Conservation (phyloP, 306 rosid species). For the Arachis hypogaea region DNA sequence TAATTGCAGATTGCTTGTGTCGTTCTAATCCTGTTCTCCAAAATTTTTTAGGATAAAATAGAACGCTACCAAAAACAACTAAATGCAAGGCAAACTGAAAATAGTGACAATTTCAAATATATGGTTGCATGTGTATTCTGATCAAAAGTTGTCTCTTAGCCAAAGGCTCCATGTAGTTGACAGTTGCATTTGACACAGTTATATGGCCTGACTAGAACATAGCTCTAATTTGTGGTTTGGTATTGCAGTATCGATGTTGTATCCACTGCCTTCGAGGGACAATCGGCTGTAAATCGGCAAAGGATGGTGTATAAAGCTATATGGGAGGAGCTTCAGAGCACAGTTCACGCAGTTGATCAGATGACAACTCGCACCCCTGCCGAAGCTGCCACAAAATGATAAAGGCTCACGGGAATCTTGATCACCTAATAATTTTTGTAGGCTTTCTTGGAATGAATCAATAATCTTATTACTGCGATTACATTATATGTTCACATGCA, state of each 20-base stretch:
- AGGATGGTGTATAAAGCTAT: constrained; percentile 97
- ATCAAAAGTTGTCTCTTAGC: not conserved
- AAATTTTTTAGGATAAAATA: constrained; percentile 30
- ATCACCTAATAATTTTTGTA: constrained; percentile 28
- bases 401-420: not conserved
- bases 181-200: constrained; percentile 28
- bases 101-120: not conserved
- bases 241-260: constrained; percentile 76
- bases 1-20: not conserved
- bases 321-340: constrained; percentile 96
- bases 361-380: constrained; percentile 88
- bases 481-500: constrained; percentile 21
- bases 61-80: not conserved
- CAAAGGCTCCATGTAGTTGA: constrained; percentile 22
- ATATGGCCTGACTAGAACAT: constrained; percentile 22
- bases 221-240: constrained; percentile 24
- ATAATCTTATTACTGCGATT: constrained; percentile 9
- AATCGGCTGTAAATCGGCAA: constrained; percentile 91
- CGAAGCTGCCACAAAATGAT: constrained; percentile 60
- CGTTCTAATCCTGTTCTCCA: not conserved
- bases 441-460: constrained; percentile 22
- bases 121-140: not conserved
- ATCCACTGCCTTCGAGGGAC: constrained; percentile 81
- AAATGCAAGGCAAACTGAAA: not conserved
- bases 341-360: constrained; percentile 95